phyloP scores from a whole-genome alignment of 495 filamentous ascomycete genomes.

The Lepidopterella palustris region DNA sequence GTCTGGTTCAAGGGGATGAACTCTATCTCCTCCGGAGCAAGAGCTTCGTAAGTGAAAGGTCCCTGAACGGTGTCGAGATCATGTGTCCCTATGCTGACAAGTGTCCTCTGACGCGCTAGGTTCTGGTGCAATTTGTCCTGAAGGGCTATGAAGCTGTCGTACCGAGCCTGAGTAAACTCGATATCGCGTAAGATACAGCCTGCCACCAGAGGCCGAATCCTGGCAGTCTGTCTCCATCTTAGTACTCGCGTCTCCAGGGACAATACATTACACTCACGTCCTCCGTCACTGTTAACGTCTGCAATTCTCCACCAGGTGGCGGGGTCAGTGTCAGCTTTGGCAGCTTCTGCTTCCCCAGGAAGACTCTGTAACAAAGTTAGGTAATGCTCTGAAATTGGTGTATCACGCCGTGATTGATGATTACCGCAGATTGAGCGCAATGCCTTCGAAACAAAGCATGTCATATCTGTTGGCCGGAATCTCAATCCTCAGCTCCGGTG shows the following conservation, averaged over 20 bases:
- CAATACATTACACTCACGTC: slow-evolving; percentile 43
- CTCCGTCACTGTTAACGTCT: slow-evolving; percentile 71
- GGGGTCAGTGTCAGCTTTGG: slow-evolving; percentile 72
- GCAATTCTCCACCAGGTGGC: slow-evolving; percentile 63
- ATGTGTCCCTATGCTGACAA: slow-evolving; percentile 95
- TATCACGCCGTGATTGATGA: too few relatives aligned
- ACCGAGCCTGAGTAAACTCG: slow-evolving; percentile 82
- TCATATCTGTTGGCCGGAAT: slow-evolving; percentile 99
- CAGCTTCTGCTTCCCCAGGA: slow-evolving; percentile 62
- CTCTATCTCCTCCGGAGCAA: slow-evolving; percentile 83
- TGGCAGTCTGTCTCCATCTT: slow-evolving; percentile 50
- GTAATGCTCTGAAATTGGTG: too few relatives aligned
- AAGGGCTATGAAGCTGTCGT: slow-evolving; percentile 94
- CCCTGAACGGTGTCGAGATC: slow-evolving; percentile 90
- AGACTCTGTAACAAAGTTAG: too few relatives aligned
- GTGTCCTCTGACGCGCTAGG: slow-evolving; percentile 81
- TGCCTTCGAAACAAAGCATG: slow-evolving; percentile 96
- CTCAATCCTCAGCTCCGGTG: slow-evolving; percentile 94
- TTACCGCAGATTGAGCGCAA: slow-evolving; percentile 86
- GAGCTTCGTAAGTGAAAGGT: slow-evolving; percentile 93
- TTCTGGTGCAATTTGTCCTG: slow-evolving; percentile 99
- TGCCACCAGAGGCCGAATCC: slow-evolving; percentile 78
- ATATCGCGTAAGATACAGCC: slow-evolving; percentile 82
- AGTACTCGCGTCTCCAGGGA: background rate
- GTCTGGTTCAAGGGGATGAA: slow-evolving; percentile 89